Conservation (phyloP, 2,329 filamentous ascomycete species). For the Nemania serpens region DNA sequence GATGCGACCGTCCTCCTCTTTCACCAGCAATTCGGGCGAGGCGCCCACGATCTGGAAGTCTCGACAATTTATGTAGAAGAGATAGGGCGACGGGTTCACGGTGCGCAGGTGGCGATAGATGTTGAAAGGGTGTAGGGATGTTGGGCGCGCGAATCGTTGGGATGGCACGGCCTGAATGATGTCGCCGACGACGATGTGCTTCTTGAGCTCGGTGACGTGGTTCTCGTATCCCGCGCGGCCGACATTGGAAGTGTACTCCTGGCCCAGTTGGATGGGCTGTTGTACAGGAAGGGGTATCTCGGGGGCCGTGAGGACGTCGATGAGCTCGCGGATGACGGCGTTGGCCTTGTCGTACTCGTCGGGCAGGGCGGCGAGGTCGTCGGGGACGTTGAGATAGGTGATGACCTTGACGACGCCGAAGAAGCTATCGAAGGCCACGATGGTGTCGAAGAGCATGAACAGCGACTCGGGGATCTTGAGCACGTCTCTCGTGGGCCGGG, state of each 20-base stretch:
- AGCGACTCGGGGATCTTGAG: slow-evolving; percentile 88
- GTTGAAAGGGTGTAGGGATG: slow-evolving; percentile 93
- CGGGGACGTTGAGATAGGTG: slow-evolving; percentile 79
- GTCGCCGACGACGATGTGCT: slow-evolving; percentile 88
- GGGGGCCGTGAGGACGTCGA: slow-evolving; percentile 73
- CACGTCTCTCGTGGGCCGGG: slow-evolving; percentile 83
- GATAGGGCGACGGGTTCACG: slow-evolving; percentile 96
- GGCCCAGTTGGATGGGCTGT: slow-evolving; percentile 69
- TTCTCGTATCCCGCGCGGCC: slow-evolving; percentile 84
- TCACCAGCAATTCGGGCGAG: slow-evolving; percentile 92
- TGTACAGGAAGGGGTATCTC: slow-evolving; percentile 80
- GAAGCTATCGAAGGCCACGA: slow-evolving; percentile 94
- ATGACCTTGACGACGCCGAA: slow-evolving; percentile 92
- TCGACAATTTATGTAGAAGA: slow-evolving; percentile 92
- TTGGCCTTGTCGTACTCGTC: slow-evolving; percentile 72
- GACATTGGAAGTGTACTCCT: slow-evolving; percentile 90
- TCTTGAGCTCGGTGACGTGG: slow-evolving; percentile 85
- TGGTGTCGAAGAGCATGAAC: slow-evolving; percentile 96
- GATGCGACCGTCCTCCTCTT: slow-evolving; percentile 82
- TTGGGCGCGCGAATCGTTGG: slow-evolving; percentile 88
- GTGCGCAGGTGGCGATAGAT: slow-evolving; percentile 94
- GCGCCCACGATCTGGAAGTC: slow-evolving; percentile 96
- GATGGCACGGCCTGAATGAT: slow-evolving; percentile 98
- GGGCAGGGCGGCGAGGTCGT: slow-evolving; percentile 59
- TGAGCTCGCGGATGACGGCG: slow-evolving; percentile 65